These are phyloP conservation scores for Chaetomium olivaceum DNA, from an alignment of 2,329 filamentous ascomycete genomes.

Conservation along the genomic window DNA sequence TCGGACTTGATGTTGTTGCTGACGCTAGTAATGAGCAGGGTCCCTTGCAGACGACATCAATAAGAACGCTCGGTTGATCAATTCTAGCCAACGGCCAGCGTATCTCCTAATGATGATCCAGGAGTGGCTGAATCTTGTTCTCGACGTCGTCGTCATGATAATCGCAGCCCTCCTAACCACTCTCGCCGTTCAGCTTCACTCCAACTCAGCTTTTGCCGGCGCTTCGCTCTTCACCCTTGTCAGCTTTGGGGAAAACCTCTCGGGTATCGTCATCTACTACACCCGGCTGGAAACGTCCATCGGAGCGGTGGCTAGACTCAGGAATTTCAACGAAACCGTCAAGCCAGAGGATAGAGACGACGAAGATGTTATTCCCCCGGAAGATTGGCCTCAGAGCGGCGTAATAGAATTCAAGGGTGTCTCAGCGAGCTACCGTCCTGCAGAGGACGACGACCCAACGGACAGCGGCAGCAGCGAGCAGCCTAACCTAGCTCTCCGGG, in stretches of 20 bases:
- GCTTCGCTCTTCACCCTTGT: constrained; percentile 44
- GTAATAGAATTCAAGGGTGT: constrained; percentile 32
- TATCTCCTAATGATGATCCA: constrained; percentile 61
- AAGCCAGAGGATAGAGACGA: constrained; percentile 35
- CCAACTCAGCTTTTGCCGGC: constrained; percentile 43
- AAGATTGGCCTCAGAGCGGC: constrained; percentile 34
- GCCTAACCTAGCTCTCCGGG: constrained; percentile 32
- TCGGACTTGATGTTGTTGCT: no score
- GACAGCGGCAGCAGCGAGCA: no score
- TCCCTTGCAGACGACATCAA: constrained; percentile 38
- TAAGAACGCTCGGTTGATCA: constrained; percentile 50
- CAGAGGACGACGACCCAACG: not conserved
- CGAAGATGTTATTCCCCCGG: constrained; percentile 33
- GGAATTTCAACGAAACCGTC: constrained; percentile 36
- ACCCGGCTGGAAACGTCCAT: constrained; percentile 41
- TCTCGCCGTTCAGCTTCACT: constrained; percentile 47
- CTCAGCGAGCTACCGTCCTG: constrained; percentile 34
- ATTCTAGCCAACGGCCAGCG: constrained; percentile 57
- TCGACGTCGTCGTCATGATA: constrained; percentile 51
- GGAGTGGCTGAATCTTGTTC: constrained; percentile 55
- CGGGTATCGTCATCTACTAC: constrained; percentile 38
- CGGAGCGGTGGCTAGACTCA: constrained; percentile 41
- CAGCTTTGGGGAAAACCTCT: constrained; percentile 38
- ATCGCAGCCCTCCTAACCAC: constrained; percentile 51
- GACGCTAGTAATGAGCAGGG: no score